Base-by-base conservation (phyloP, 140 eudicot genomes). In the Erigeron philadelphicus region DNA sequence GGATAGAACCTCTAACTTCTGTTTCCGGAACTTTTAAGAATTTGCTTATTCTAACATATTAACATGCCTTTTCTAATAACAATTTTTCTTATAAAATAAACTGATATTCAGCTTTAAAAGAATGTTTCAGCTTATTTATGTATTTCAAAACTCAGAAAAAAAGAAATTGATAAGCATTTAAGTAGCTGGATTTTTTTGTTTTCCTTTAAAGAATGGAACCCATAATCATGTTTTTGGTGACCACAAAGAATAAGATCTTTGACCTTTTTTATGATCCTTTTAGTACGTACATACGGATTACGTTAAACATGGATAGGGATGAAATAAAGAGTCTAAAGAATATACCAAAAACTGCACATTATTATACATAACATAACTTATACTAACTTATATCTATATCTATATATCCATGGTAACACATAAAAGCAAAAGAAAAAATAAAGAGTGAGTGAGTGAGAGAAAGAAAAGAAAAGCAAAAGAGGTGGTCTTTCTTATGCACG, bases 401-500 rank as follows among this genome's bases (percentile, higher is more conserved):
- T 54, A 62, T 61, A 47, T 64, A 64, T 77, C 77, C 77, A 64
- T 71, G 40, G 46, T 56, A 17, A 54, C 68, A 71, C 68, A 77
- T 35, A 71, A 74, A 31, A 82, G 80, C 73, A 66, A 73, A 82
- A 78, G 76, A 80, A 73, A 50, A 65, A 38, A 47, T 70, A 67
- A 62, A 68, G 47, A 75, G 63, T 61, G 31, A 21, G 23, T 62
- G 61, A 58, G 68, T 62, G 60, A 40, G 11, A 31, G 38, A 70
- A 66, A 53, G 71, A 61, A 50, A 47, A 58, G 61, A 67, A 74
- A 79, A 79, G 80, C 76, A 78, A 89, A 84, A 84, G 84, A 72
- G 84, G 81, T 80, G 85, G 88, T 82, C 72, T 84, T 87, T 89
- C 91, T 84, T 86, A 72, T 68, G 75, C 95, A 79, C 97, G 73